These are phyloP conservation scores for Dunaliella primolecta DNA, from an alignment of 139 green algal genomes.

Conservation along the genomic window DNA sequence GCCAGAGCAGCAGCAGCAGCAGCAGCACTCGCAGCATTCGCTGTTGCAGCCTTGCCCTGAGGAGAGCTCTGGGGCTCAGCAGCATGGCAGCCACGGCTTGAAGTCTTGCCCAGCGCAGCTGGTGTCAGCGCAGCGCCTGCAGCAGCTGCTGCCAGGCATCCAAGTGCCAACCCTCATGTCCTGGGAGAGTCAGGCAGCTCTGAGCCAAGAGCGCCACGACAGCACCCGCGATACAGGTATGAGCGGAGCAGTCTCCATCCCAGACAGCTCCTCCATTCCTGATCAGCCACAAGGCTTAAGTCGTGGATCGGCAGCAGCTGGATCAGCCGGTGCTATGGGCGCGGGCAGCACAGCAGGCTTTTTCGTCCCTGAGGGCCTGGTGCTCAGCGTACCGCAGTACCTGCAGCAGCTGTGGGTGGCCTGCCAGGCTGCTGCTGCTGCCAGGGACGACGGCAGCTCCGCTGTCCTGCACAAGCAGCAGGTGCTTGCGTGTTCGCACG, in stretches of 20 bases:
- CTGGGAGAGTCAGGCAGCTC: no score
- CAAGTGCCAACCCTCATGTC: not conserved
- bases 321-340: no score
- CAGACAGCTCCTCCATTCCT: no score
- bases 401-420: constrained; percentile 62
- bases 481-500: no score
- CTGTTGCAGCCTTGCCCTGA: constrained; percentile 14
- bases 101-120: not conserved
- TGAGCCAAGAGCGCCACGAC: no score
- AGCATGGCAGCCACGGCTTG: not conserved
- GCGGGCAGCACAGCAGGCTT: constrained; percentile 18
- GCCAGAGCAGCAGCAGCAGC: constrained; percentile 4
- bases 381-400: constrained; percentile 55
- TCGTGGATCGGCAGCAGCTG: no score
- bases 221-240: no score
- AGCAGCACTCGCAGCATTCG: constrained; percentile 2
- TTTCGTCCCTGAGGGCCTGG: constrained; percentile 39
- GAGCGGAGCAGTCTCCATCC: no score
- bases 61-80: constrained; percentile 1
- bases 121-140: not conserved
- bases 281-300: no score
- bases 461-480: constrained; percentile 19
- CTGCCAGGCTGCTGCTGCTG: constrained; percentile 35
- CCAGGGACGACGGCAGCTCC: constrained; percentile 2
- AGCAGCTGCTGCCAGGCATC: not conserved